Conservation (phyloP, 1,284 basidiomycete species). For the Lignosus rhinocerotis region DNA sequence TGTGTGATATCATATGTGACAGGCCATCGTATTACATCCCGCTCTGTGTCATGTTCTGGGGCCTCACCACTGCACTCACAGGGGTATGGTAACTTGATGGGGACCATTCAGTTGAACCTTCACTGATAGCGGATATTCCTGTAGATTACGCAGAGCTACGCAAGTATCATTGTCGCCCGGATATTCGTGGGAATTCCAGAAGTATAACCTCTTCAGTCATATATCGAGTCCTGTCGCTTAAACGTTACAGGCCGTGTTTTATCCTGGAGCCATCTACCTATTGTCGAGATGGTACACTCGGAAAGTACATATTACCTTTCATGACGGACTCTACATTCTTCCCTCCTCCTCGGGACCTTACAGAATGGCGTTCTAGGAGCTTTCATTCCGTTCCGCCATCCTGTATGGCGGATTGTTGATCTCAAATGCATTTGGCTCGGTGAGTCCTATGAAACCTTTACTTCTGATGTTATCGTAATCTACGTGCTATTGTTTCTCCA, state of each 20-base stretch:
- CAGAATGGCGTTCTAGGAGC: constrained; percentile 44
- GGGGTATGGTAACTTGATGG: constrained; percentile 41
- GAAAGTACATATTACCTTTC: constrained; percentile 39
- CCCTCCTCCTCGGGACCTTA: background rate
- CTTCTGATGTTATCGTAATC: background rate
- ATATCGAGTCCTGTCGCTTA: background rate
- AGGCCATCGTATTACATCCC: constrained; percentile 65
- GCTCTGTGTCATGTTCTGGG: constrained; percentile 61
- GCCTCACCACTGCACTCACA: constrained; percentile 59
- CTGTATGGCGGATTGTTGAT: constrained; percentile 72
- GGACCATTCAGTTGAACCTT: background rate
- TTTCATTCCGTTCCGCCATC: constrained; percentile 69
- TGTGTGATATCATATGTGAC: background rate
- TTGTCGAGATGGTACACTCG: constrained; percentile 70
- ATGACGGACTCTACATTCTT: too few relatives aligned
- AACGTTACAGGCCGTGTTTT: constrained; percentile 53
- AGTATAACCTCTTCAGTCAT: constrained; percentile 29
- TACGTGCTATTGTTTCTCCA: background rate
- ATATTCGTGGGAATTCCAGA: constrained; percentile 67
- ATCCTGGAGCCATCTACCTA: constrained; percentile 62
- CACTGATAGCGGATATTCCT: too few relatives aligned
- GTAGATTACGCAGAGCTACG: constrained; percentile 45
- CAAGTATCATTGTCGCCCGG: constrained; percentile 60
- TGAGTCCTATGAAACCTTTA: constrained; percentile 32
- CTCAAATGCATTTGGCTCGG: constrained; percentile 76